phyloP scores from a whole-genome alignment of 2,329 filamentous ascomycete species.

The Epicoccum sorghinum region DNA sequence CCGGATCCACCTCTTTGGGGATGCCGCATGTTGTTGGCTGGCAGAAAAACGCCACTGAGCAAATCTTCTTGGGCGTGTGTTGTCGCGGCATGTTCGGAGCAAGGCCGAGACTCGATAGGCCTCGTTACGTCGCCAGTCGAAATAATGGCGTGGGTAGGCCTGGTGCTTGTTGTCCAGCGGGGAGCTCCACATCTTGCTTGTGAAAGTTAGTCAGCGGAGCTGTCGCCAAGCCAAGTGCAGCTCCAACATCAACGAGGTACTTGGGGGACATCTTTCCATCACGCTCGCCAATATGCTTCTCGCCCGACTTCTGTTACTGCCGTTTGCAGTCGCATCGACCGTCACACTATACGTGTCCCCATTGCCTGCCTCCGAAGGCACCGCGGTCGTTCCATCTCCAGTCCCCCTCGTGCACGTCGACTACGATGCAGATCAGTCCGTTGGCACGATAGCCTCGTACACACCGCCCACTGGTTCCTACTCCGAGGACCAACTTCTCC shows the following conservation, averaged over 20 bases:
- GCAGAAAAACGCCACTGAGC: slow-evolving; percentile 26
- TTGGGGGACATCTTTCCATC: slow-evolving; percentile 1
- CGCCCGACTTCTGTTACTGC: slow-evolving; percentile 42
- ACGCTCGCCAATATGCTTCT: slow-evolving; percentile 44
- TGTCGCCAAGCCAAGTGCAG: slow-evolving; percentile 5
- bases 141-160: neutral
- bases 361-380: slow-evolving; percentile 83
- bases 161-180: neutral
- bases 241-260: slow-evolving; percentile 1
- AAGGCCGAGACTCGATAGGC: slow-evolving; percentile 9
- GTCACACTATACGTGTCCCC: slow-evolving; percentile 66
- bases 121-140: slow-evolving; percentile 7
- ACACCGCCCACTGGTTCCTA: slow-evolving; percentile 45
- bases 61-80: slow-evolving; percentile 1
- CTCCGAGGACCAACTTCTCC: slow-evolving; percentile 48
- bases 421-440: slow-evolving; percentile 47
- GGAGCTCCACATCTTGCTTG: neutral
- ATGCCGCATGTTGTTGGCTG: slow-evolving; percentile 31
- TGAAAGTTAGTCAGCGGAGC: slow-evolving; percentile 14
- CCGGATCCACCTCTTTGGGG: slow-evolving; percentile 38
- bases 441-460: slow-evolving; percentile 44
- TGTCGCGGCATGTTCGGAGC: slow-evolving; percentile 3
- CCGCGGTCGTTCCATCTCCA: slow-evolving; percentile 42
- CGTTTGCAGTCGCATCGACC: slow-evolving; percentile 47
- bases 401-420: slow-evolving; percentile 52